Percentiles rank a stretch among this genome's conserved stretches.
phyloP scores from a whole-genome alignment of 352 stramenopile species.

The Phytophthora lateralis region DNA sequence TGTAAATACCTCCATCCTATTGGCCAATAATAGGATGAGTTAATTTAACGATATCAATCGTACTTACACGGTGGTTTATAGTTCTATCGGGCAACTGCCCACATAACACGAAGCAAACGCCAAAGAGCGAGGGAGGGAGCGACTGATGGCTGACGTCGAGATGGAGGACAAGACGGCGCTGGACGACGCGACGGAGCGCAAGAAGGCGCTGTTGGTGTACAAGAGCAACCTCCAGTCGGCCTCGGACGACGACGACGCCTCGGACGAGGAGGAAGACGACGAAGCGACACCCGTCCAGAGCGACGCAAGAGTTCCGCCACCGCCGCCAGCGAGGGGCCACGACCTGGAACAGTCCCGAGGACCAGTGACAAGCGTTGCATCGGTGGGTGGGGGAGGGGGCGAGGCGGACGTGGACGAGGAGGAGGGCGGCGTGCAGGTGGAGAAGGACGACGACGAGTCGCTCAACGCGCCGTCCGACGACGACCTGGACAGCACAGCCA shows the following conservation, averaged over 20 bases:
- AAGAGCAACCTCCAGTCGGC: constrained; percentile 71
- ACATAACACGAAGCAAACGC: constrained; percentile 8
- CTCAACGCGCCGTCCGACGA: constrained; percentile 77
- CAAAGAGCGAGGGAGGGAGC: constrained; percentile 10
- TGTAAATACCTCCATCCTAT: no score
- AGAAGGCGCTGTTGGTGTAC: constrained; percentile 83
- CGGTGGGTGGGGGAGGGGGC: constrained; percentile 10
- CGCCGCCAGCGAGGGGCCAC: constrained; percentile 9
- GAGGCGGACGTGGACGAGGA: constrained; percentile 43
- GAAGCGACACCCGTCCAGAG: constrained; percentile 22
- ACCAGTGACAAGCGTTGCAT: neutral
- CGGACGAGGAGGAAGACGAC: constrained; percentile 44
- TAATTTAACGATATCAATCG: neutral
- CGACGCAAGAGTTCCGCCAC: constrained; percentile 5
- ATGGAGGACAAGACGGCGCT: constrained; percentile 40
- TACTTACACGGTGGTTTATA: neutral
- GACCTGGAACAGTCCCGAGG: constrained; percentile 28
- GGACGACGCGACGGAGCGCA: constrained; percentile 55
- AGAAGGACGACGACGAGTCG: constrained; percentile 82
- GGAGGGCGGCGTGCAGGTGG: constrained; percentile 62
- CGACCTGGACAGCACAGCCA: constrained; percentile 72
- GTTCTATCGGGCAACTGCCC: no score
- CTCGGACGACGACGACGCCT: constrained; percentile 61
- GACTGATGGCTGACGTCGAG: constrained; percentile 49
- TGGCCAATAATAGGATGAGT: no score